Conservation (phyloP, 257 asterid species). For the Solanum bukasovii region DNA sequence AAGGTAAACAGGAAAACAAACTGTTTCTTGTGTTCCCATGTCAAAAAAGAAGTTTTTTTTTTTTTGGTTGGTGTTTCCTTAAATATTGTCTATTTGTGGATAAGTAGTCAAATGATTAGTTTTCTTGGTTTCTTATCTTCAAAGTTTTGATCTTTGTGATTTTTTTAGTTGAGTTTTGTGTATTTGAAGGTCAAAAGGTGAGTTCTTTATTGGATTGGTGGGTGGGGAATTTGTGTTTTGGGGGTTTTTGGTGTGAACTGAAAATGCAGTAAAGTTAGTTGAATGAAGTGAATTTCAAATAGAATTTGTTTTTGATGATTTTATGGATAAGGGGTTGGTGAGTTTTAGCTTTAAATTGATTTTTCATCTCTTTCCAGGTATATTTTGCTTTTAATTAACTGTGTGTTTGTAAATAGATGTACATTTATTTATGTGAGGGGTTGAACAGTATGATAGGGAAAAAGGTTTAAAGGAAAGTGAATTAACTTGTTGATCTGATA, state of each 20-base stretch:
- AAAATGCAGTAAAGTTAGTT: background rate
- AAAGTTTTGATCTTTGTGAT: background rate
- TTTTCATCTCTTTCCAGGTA: background rate
- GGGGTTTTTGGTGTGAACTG: background rate
- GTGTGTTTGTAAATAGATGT: background rate
- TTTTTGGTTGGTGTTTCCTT: background rate
- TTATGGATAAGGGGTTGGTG: background rate
- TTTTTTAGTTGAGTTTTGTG: background rate
- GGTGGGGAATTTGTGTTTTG: background rate
- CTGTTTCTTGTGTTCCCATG: background rate
- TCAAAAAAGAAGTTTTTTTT: background rate
- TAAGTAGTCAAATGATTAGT: background rate
- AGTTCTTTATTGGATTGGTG: background rate
- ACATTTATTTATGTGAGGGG: background rate
- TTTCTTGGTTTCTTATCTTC: background rate
- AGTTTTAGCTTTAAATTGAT: background rate
- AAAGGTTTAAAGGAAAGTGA: background rate
- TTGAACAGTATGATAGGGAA: background rate
- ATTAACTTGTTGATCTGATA: slow-evolving; percentile 7
- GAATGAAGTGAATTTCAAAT: background rate
- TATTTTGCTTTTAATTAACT: background rate
- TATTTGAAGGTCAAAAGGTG: background rate
- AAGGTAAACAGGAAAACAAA: background rate
- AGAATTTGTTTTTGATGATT: background rate
- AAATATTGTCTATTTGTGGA: background rate